Evolutionary conservation across 768 basidiomycete genomes (phyloP).

Genomic region (Peribolospora kevripleyi): DNA sequence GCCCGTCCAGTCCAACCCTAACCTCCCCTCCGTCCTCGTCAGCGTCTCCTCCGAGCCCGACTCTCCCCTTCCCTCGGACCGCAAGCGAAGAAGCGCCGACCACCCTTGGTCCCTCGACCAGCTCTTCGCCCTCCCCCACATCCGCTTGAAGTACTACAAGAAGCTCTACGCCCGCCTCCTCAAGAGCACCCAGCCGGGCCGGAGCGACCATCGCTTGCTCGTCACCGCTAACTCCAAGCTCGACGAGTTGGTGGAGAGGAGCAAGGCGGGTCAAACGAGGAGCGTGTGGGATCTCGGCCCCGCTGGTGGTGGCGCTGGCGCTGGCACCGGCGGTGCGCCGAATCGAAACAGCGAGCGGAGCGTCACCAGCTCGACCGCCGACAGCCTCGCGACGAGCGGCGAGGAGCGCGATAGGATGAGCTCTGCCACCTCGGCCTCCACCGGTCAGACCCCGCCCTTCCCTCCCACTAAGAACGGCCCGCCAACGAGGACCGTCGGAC

Average conservation of each 20-base stretch:
- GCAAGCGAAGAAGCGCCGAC: slow-evolving; percentile 16
- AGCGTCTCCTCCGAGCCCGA: slow-evolving; percentile 43
- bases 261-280: slow-evolving; percentile 3
- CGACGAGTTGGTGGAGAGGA: slow-evolving; percentile 39
- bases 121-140: slow-evolving; percentile 64
- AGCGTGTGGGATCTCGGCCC: background rate
- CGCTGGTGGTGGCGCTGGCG: background rate
- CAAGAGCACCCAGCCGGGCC: slow-evolving; percentile 61
- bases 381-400: background rate
- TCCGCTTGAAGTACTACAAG: slow-evolving; percentile 69
- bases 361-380: background rate
- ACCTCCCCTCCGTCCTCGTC: slow-evolving; percentile 40
- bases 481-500: too few relatives aligned
- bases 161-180: slow-evolving; percentile 66
- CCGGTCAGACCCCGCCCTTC: too few relatives aligned
- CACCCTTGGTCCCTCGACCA: slow-evolving; percentile 54
- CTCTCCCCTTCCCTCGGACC: slow-evolving; percentile 18
- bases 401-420: background rate
- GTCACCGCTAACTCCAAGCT: slow-evolving; percentile 57
- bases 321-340: background rate
- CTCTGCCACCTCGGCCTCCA: background rate
- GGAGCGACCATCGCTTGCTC: slow-evolving; percentile 63
- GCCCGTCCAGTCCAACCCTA: slow-evolving; percentile 49
- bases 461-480: too few relatives aligned
- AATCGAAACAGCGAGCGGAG: background rate